Conservation (phyloP, 257 asterid species). For the Solanum habrochaites region DNA sequence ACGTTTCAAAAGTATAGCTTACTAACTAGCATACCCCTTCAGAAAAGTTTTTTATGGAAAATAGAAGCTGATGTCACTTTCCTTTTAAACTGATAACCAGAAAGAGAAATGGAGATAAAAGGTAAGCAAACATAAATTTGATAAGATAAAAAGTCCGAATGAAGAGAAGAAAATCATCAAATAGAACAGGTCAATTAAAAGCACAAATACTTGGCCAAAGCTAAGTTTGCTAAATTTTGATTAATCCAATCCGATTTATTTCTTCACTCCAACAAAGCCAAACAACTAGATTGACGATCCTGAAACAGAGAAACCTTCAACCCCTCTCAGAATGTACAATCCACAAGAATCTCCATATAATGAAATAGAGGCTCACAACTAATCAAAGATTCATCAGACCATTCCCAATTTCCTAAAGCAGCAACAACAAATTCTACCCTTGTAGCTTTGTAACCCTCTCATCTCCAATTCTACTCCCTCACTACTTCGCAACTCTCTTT, state of each 20-base stretch:
- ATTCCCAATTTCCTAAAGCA: neutral
- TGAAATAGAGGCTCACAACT: neutral
- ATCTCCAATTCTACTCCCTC: too few species aligned
- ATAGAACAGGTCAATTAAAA: neutral
- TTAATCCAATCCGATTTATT: neutral
- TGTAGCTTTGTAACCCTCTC: neutral
- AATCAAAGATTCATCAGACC: neutral
- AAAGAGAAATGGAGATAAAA: neutral
- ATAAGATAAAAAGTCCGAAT: neutral
- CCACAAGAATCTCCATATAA: neutral
- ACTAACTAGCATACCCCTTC: neutral
- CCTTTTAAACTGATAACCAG: neutral
- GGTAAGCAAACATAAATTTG: neutral
- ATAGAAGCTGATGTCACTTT: neutral
- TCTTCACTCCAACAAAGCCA: neutral
- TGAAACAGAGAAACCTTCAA: neutral
- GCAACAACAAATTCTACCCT: neutral
- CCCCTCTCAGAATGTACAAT: neutral
- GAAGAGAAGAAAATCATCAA: neutral
- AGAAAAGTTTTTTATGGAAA: neutral
- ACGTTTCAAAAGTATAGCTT: neutral
- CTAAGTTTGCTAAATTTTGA: neutral
- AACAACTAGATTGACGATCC: neutral
- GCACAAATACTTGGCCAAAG: neutral
- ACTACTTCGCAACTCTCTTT: too few species aligned